Conservation (phyloP, 2,329 filamentous ascomycete species). For the Nigrospora oryzae region DNA sequence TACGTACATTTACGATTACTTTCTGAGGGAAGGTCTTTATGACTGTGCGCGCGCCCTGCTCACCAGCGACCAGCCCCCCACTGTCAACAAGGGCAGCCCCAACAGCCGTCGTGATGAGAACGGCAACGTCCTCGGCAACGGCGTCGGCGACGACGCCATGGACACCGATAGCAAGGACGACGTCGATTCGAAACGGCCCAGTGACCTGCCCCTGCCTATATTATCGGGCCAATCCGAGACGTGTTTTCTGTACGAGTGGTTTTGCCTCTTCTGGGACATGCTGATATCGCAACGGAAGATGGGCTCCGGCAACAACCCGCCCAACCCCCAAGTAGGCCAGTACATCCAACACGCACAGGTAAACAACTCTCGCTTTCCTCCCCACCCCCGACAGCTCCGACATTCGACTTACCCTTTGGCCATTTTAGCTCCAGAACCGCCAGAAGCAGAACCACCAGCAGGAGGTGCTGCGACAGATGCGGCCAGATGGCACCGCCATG, state of each 20-base stretch:
- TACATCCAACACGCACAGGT: conserved; percentile 83
- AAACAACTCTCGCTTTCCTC: conserved; percentile 18
- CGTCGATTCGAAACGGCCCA: conserved; percentile 63
- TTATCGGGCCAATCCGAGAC: conserved; percentile 54
- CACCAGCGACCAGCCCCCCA: conserved; percentile 57
- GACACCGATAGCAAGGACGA: conserved; percentile 79
- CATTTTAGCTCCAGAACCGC: conserved; percentile 53
- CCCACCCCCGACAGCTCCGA: background rate
- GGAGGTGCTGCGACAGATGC: conserved; percentile 66
- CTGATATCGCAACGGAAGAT: conserved; percentile 74
- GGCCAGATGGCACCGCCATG: conserved; percentile 46
- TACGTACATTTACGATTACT: conserved; percentile 88
- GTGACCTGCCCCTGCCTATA: conserved; percentile 70
- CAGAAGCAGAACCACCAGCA: conserved; percentile 70
- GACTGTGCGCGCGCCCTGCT: conserved; percentile 73
- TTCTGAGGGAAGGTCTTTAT: conserved; percentile 76
- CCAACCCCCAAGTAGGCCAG: conserved; percentile 54
- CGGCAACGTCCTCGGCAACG: conserved; percentile 58
- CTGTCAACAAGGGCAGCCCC: conserved; percentile 61
- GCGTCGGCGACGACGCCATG: conserved; percentile 66
- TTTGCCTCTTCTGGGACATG: conserved; percentile 95
- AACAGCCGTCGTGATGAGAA: conserved; percentile 59
- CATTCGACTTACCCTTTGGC: conserved; percentile 5
- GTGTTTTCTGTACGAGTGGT: conserved; percentile 96
- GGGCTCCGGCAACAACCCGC: conserved; percentile 30